Evolutionary conservation across 2,329 filamentous ascomycete genomes (phyloP), one percentile per base, ranked within the genome.

Genomic region (Cytospora piceae): DNA sequence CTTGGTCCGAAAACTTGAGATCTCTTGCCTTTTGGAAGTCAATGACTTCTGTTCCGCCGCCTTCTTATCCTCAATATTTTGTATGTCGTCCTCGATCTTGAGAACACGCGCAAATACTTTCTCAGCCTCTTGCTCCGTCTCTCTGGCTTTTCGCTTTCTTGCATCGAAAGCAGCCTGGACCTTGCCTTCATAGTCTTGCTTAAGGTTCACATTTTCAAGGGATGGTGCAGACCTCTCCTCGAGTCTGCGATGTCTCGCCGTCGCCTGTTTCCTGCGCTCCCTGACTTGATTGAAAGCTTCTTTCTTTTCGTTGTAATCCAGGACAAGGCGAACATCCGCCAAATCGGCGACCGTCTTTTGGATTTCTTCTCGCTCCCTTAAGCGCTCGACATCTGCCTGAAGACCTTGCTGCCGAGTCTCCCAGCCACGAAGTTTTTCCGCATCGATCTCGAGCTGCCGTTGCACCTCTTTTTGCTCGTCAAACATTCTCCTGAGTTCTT

Each of bases 321-420:
- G 83, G 46, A 93, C 80, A 0, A 90, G 87, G 49, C 88, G 84
- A 31, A 87, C 84, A 42, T 84, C 85, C 69, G 90, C 82, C 55
- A 97, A 81, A 56, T 90, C 81, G 31, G 84, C 79, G 5, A 94
- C 82, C 64, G 85, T 86, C 61, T 85, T 79, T 72, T 90, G 81
- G 58, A 93, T 86, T 61, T 86, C 83, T 63, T 90, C 86, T 65
- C 93, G 87, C 75, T 98, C 90, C 58, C 87, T 86, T 72, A 95
- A 84, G 69, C 92, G 88, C 71, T 96, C 90, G 29, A 98, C 93
- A 72, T 97, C 94, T 12, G 86, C 88, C 72, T 91, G 87, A 54
- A 96, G 86, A 58, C 87, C 85, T 68, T 85, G 81, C 69, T 98
- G 94, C 32, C 93, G 87, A 51, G 80, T 83, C 74, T 96, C 88